Evolutionary conservation across 2,329 filamentous ascomycete species (phyloP).

Genomic region (Sphaerulina vaccinii): DNA sequence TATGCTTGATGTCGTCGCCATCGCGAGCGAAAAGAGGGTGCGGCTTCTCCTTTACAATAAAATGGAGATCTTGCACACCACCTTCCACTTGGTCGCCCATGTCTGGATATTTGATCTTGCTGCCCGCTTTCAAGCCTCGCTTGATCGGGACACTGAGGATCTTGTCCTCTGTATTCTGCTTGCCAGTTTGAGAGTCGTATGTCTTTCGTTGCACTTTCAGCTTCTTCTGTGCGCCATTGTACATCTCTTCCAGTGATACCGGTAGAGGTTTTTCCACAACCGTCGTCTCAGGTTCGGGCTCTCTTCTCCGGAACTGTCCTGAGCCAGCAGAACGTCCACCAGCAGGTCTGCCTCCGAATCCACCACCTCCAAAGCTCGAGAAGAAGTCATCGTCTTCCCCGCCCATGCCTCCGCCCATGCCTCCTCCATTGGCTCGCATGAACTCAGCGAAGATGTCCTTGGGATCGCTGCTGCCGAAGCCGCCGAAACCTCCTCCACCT

Average conservation of each 20-base stretch:
- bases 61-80: slow-evolving; percentile 90
- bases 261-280: slow-evolving; percentile 83
- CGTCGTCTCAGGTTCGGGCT: slow-evolving; percentile 77
- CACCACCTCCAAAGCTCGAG: slow-evolving; percentile 45
- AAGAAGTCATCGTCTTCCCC: slow-evolving; percentile 53
- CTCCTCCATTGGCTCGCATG: slow-evolving; percentile 59
- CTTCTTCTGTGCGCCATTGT: slow-evolving; percentile 85
- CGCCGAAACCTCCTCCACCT: slow-evolving; percentile 64
- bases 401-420: slow-evolving; percentile 37
- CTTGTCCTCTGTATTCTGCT: slow-evolving; percentile 82
- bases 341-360: slow-evolving; percentile 39
- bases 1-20: slow-evolving; percentile 80
- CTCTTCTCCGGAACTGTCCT: slow-evolving; percentile 39
- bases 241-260: slow-evolving; percentile 84
- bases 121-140: slow-evolving; percentile 90
- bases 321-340: slow-evolving; percentile 44
- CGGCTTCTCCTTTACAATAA: slow-evolving; percentile 91
- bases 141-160: slow-evolving; percentile 95
- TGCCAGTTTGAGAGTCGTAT: slow-evolving; percentile 76
- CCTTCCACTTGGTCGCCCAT: slow-evolving; percentile 98
- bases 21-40: slow-evolving; percentile 83
- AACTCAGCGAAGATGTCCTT: slow-evolving; percentile 86
- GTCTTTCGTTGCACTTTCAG: slow-evolving; percentile 98
- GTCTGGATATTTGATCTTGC: slow-evolving; percentile 96
- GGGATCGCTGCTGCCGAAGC: slow-evolving; percentile 77